These are phyloP conservation scores for Exophiala alcalophila DNA, from an alignment of 2,329 filamentous ascomycete genomes.

Conservation along the genomic window DNA sequence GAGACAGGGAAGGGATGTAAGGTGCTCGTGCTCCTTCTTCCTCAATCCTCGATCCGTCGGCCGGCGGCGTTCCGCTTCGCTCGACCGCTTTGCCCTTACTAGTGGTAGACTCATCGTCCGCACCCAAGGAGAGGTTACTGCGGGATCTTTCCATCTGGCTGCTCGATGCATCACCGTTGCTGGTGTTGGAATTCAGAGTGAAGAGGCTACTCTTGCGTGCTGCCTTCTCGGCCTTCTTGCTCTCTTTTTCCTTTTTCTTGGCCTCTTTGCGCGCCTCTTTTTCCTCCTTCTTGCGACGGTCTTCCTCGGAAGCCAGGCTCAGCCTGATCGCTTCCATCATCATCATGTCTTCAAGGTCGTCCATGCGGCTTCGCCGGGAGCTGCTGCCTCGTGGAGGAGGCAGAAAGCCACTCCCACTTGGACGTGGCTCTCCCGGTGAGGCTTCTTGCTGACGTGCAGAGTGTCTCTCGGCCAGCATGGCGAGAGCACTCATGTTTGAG, in stretches of 20 bases:
- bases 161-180: slow-evolving; percentile 54
- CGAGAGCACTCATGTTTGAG: slow-evolving; percentile 42
- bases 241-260: slow-evolving; percentile 81
- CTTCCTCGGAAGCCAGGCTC: slow-evolving; percentile 88
- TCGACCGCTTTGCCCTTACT: slow-evolving; percentile 71
- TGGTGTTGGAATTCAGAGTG: slow-evolving; percentile 54
- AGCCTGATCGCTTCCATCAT: slow-evolving; percentile 93
- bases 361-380: slow-evolving; percentile 63
- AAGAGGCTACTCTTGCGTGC: slow-evolving; percentile 62
- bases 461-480: slow-evolving; percentile 47
- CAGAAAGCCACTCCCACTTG: slow-evolving; percentile 32
- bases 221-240: slow-evolving; percentile 68
- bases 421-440: slow-evolving; percentile 37
- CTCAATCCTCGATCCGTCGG: slow-evolving; percentile 12
- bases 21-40: slow-evolving; percentile 18
- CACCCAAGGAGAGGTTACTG: slow-evolving; percentile 39
- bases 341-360: slow-evolving; percentile 97
- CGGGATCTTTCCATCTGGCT: slow-evolving; percentile 37
- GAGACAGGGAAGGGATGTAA: slow-evolving; percentile 22
- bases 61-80: slow-evolving; percentile 39
- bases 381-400: slow-evolving; percentile 47
- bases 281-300: slow-evolving; percentile 80
- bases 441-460: slow-evolving; percentile 36
- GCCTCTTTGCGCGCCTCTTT: slow-evolving; percentile 77
- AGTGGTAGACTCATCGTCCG: slow-evolving; percentile 37